Percentiles rank a stretch among this genome's conserved stretches.
phyloP scores from a whole-genome alignment of 148 eudicot genomes.

The Vaccinium corymbosum region DNA sequence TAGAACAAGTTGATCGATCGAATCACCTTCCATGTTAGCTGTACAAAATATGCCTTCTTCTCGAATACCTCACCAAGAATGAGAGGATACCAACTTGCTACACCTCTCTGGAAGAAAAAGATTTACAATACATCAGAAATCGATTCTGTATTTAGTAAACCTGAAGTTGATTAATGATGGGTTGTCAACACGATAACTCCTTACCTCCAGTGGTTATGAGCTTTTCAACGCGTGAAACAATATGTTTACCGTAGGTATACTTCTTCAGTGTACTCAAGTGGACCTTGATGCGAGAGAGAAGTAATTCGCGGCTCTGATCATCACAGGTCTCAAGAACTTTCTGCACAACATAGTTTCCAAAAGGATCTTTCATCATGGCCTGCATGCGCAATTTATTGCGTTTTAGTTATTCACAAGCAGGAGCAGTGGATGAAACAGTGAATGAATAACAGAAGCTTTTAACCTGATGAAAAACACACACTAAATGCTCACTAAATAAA shows the following conservation, averaged over 20 bases:
- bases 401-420: constrained; percentile 9
- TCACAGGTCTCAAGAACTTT: constrained; percentile 61
- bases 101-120: constrained; percentile 32
- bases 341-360: constrained; percentile 69
- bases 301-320: constrained; percentile 45
- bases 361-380: constrained; percentile 74
- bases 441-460: not conserved
- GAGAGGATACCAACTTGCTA: constrained; percentile 19
- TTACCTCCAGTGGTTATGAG: constrained; percentile 54
- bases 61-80: constrained; percentile 16
- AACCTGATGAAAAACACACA: not conserved
- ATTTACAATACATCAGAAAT: not conserved
- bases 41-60: constrained; percentile 9
- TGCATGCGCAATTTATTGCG: constrained; percentile 19
- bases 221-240: constrained; percentile 66
- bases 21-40: not conserved
- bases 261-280: constrained; percentile 50
- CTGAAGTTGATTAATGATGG: not conserved
- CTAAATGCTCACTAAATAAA: not conserved
- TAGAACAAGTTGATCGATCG: not conserved
- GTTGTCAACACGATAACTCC: not conserved
- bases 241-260: constrained; percentile 62
- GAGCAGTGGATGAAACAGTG: not conserved
- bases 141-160: not conserved
- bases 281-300: constrained; percentile 56